Percentiles rank a stretch among this genome's conserved stretches.
Conservation (phyloP, 1,284 basidiomycete genomes). For the Takashimella tepidaria region DNA sequence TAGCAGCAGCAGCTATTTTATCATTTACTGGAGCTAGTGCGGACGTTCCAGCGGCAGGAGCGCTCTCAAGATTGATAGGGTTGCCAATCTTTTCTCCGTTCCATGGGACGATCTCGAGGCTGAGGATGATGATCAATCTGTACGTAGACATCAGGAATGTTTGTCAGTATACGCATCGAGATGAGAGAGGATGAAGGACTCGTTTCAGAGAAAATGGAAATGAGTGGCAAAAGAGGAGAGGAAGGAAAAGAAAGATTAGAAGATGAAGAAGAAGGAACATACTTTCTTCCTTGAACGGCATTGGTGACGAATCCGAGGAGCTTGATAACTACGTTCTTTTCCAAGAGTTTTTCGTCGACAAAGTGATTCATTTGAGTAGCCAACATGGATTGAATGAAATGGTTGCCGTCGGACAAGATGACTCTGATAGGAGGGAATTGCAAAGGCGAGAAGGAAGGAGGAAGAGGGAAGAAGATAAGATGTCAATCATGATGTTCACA, state of each 20-base stretch:
- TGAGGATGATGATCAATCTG: conserved; percentile 81
- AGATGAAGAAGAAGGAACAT: conserved; percentile 26
- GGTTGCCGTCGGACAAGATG: conserved; percentile 62
- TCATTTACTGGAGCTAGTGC: conserved; percentile 16
- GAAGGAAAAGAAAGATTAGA: not conserved
- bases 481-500: too few species aligned
- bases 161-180: conserved; percentile 3
- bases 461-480: not conserved
- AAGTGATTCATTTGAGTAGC: conserved; percentile 82
- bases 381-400: conserved; percentile 90
- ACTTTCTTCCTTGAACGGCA: conserved; percentile 77
- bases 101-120: conserved; percentile 57
- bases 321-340: conserved; percentile 67
- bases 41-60: conserved; percentile 24
- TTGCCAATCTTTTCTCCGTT: conserved; percentile 67
- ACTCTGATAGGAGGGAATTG: conserved; percentile 35
- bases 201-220: not conserved
- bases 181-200: not conserved
- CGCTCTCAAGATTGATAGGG: conserved; percentile 53
- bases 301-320: conserved; percentile 79
- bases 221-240: not conserved
- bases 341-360: conserved; percentile 64
- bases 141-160: conserved; percentile 7
- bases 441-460: not conserved
- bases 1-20: not conserved